Conservation (phyloP, 139 green algal genomes). For the Micractinium conductrix region DNA sequence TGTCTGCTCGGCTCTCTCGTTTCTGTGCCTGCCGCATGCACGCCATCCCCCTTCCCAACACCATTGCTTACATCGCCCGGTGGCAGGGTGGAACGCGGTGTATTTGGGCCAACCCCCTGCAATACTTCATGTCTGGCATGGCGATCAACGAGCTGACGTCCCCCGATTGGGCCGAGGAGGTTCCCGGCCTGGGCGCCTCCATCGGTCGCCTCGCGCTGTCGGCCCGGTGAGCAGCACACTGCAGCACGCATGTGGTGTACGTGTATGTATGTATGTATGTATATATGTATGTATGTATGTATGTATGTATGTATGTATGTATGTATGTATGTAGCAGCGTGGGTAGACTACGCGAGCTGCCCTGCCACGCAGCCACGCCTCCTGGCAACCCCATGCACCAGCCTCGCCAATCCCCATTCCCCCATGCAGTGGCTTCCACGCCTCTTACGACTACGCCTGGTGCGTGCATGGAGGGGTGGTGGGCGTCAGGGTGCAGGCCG, state of each 20-base stretch:
- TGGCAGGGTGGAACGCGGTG: background rate
- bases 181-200: background rate
- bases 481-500: too few species aligned
- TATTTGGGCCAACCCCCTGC: constrained; percentile 32
- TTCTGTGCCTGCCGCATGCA: too few species aligned
- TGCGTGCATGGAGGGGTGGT: too few species aligned
- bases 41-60: too few species aligned
- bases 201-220: background rate
- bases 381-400: too few species aligned
- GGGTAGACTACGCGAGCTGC: background rate
- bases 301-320: too few species aligned
- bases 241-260: too few species aligned
- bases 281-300: too few species aligned
- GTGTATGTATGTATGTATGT: too few species aligned
- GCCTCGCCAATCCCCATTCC: background rate
- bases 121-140: constrained; percentile 16
- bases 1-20: too few species aligned
- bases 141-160: constrained; percentile 45
- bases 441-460: constrained; percentile 23
- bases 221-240: background rate
- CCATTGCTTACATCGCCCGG: too few species aligned
- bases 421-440: constrained; percentile 18
- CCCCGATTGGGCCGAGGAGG: background rate
- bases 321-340: too few species aligned
- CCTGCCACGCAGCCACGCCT: background rate